These are phyloP conservation scores for Leccinum subtestaceum DNA, from an alignment of 768 basidiomycete genomes.

Conservation along the genomic window DNA sequence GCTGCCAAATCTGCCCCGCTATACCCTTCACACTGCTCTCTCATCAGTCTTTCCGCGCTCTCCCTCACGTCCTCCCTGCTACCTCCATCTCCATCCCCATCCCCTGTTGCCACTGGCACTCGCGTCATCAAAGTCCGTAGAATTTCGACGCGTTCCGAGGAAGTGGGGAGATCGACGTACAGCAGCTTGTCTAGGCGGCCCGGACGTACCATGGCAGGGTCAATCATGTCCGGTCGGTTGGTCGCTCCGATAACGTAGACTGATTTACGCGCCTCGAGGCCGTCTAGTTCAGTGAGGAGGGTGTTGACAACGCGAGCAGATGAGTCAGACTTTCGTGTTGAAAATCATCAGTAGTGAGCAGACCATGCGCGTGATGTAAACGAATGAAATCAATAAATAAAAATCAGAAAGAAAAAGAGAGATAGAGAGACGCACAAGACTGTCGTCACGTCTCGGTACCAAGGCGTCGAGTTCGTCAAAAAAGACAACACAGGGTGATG, in stretches of 20 bases:
- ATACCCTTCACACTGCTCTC: conserved; percentile 75
- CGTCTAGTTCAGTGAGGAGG: conserved; percentile 90
- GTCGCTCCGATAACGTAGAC: conserved; percentile 96
- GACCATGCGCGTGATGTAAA: background rate
- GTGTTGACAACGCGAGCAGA: conserved; percentile 91
- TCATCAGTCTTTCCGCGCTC: conserved; percentile 47
- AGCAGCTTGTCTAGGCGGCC: conserved; percentile 91
- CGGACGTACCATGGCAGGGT: conserved; percentile 97
- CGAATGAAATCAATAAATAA: background rate
- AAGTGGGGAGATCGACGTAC: conserved; percentile 83
- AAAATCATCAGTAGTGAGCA: background rate
- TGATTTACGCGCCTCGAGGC: conserved; percentile 78
- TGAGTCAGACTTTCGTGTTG: conserved; percentile 64
- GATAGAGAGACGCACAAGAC: conserved; percentile 52
- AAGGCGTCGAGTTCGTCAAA: conserved; percentile 94
- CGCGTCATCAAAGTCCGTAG: conserved; percentile 68
- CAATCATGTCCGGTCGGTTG: conserved; percentile 95
- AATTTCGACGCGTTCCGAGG: conserved; percentile 80
- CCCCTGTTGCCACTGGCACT: conserved; percentile 52
- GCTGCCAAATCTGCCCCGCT: conserved; percentile 91
- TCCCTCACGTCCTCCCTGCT: conserved; percentile 11
- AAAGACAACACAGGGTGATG: conserved; percentile 92
- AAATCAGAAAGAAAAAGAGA: background rate
- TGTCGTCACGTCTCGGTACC: conserved; percentile 88
- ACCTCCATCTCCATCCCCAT: background rate